Base-by-base conservation (phyloP, 2,329 filamentous ascomycete species). In the Lecanosticta acicola region DNA sequence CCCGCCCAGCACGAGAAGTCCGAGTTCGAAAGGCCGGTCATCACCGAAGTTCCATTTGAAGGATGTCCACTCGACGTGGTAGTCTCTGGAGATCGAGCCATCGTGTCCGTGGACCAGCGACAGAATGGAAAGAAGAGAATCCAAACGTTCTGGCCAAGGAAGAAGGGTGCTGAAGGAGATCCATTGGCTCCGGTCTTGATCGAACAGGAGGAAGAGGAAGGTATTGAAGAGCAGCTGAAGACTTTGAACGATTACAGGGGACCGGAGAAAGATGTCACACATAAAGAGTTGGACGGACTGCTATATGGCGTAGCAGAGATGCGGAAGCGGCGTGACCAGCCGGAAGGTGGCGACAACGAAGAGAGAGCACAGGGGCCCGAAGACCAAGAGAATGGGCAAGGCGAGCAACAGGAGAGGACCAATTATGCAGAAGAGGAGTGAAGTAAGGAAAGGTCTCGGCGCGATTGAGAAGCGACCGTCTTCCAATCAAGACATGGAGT, bases 261-360 rank as follows among this genome's bases (percentile, higher is more conserved):
- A n/a, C 26, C 50, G 29, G 45, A 55, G n/a, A 51, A 56, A 18
- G 46, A 46, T 43, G 52, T 46, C 42, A 57, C 66, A 49, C 61
- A 64, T 36, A 70, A 68, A 55, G 58, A 62, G 45, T 45, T 74
- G 29, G 68, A 69, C 51, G 66, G 66, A 41, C 60, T 74, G 17
- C 61, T 77, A 18, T 76, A 76, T 57, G 66, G 64, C 20, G 61
- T 74, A 35, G 70, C 70, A 49, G 73, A 73, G 45, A 62, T 77
- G 39, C 67, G 74, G 45, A 78, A 77, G 59, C 66, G 72, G 43
- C 66, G 65, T 9, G 46, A 43, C 5, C 39, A 35, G 14, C 32
- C 36, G 20, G 39, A 45, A 39, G 38, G 37, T 14, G 46, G 34
- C 36, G 17, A 43, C n/a, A 35, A 43, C 16, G 45, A 48, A 29